Conservation (phyloP, 2,329 filamentous ascomycete genomes). For the Fusarium falciforme region DNA sequence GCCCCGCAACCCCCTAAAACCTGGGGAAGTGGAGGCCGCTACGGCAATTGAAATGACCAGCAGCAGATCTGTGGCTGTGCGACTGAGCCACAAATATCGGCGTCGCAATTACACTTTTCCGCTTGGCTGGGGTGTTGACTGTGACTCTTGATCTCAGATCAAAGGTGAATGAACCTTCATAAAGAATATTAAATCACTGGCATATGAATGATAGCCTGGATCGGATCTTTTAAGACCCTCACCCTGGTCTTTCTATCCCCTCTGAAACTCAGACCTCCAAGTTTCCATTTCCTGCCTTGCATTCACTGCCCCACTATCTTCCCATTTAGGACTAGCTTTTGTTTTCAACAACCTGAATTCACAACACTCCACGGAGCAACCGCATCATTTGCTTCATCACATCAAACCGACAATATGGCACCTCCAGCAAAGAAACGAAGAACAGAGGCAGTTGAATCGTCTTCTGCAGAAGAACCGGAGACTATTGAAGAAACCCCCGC, state of each 20-base stretch:
- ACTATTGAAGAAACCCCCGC: neutral
- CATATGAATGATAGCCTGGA: neutral
- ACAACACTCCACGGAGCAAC: neutral
- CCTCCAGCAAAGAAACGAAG: slow-evolving; percentile 45
- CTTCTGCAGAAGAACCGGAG: neutral
- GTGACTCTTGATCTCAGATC: neutral
- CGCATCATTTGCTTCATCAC: neutral
- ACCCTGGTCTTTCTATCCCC: neutral
- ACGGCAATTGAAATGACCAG: slow-evolving; percentile 6
- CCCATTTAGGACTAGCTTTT: neutral
- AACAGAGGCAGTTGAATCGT: slow-evolving; percentile 19
- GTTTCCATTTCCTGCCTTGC: neutral
- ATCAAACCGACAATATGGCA: slow-evolving; percentile 35
- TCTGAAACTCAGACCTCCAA: neutral
- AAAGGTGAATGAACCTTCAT: neutral
- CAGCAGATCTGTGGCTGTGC: neutral
- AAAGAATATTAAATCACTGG: neutral
- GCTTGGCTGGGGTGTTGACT: neutral
- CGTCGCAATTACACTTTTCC: neutral
- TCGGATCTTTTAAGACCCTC: neutral
- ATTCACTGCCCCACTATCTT: neutral
- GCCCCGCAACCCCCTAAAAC: neutral
- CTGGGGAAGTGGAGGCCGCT: slow-evolving; percentile 25
- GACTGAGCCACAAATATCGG: neutral
- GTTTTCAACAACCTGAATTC: neutral